Conservation (phyloP, 208 protist genomes). For the Naegleria gruberi region DNA sequence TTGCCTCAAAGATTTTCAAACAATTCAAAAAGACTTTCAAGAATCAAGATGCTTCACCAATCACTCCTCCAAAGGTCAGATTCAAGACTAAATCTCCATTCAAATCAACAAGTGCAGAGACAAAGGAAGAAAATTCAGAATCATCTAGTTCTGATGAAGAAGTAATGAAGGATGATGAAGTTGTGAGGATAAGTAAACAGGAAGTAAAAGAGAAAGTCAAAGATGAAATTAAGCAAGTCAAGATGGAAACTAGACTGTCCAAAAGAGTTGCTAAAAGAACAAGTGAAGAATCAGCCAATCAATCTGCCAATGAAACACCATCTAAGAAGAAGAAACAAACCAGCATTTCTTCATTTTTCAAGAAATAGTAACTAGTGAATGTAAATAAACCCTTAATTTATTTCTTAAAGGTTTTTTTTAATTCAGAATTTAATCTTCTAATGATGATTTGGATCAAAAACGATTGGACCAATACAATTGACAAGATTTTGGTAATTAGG, state of each 20-base stretch:
- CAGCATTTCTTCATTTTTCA: not conserved
- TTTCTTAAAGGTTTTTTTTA: no score
- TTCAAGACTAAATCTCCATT: not conserved
- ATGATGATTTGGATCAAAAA: no score
- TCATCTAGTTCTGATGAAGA: no score
- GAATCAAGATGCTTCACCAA: not conserved
- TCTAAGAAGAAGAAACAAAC: not conserved
- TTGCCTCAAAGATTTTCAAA: not conserved
- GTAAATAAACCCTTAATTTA: no score
- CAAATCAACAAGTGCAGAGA: no score
- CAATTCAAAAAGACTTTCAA: not conserved
- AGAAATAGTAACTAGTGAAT: not conserved
- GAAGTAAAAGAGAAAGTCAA: not conserved
- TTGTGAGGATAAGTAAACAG: no score
- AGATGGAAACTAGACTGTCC: not conserved
- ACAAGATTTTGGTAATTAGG: no score
- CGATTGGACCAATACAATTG: not conserved
- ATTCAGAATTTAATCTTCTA: not conserved
- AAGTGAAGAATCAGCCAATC: not conserved
- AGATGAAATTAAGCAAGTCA: not conserved
- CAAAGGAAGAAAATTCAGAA: not conserved
- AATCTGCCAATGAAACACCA: not conserved
- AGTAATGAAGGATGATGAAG: no score
- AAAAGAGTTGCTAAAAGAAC: not conserved
- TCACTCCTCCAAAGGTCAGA: not conserved